Base-by-base conservation (phyloP, 495 filamentous ascomycete genomes). In the Jackrogersella multiformis region DNA sequence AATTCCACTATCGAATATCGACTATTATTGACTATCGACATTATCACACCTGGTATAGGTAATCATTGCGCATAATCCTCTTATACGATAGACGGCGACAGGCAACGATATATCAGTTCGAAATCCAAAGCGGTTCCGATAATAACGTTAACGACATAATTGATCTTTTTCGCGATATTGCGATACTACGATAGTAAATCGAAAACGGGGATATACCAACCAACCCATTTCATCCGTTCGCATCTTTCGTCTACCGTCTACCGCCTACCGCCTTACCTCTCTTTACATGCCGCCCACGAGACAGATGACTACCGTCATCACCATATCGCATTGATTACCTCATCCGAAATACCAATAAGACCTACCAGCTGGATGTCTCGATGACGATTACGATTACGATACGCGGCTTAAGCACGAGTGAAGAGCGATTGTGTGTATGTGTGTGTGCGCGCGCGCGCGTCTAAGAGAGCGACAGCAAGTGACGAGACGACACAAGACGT, bases 381-480 rank as follows among this genome's bases (percentile, higher is more conserved):
- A 59, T 63, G 58, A 66, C 57, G 61, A n/a, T n/a, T n/a, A n/a
- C n/a, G n/a, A n/a, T 51, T 54, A 26, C 20, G 57, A 28, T 15
- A 66, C 57, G 38, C 24, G 21, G 28, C 26, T 36, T 59, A 13
- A 55, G 53, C 30, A 23, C 63, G 32, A 70, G 59, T 28, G 60
- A 56, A 64, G 60, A 69, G 59, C 48, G 60, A 69, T 59, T 46
- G 56, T 69, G 30, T 52, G 16, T 38, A 2, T 38, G 35, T 34
- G 26, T 51, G 46, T 51, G 45, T 42, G 57, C 32, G 60, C 63
- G 62, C 68, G 62, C 63, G 48, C 24, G 62, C 68, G 62, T 58
- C 41, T 12, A 21, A 58, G 35, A 65, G 35, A 56, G 59, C 36
- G 59, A 53, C 21, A 56, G 51, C n/a, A n/a, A n/a, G n/a, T n/a